Conservation (phyloP, 306 rosid species). For the Sesbania bispinosa region DNA sequence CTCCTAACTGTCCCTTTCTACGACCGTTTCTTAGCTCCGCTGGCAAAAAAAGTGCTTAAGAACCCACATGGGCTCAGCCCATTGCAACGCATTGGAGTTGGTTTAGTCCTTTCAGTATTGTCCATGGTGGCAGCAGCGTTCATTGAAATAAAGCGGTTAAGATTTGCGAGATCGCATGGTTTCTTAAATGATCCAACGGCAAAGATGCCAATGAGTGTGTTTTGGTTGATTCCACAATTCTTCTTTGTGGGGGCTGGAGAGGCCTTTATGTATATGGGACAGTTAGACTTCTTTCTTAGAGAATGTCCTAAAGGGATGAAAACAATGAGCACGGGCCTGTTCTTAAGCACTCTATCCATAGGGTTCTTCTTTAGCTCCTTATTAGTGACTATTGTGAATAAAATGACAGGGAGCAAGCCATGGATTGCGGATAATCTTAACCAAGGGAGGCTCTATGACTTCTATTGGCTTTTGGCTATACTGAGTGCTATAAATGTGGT, state of each 20-base stretch:
- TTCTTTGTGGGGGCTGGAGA: conserved; percentile 81
- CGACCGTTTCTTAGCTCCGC: conserved; percentile 54
- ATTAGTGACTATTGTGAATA: conserved; percentile 63
- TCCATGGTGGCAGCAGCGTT: conserved; percentile 66
- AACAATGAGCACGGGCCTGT: conserved; percentile 87
- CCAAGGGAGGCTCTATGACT: conserved; percentile 74
- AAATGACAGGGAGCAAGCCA: conserved; percentile 51
- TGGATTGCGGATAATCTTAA: conserved; percentile 83
- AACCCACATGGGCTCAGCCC: conserved; percentile 60
- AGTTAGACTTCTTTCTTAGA: conserved; percentile 69
- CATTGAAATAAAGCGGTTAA: conserved; percentile 52
- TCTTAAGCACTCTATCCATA: conserved; percentile 72
- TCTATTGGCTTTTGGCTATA: conserved; percentile 78
- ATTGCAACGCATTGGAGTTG: conserved; percentile 66
- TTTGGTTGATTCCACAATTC: conserved; percentile 80
- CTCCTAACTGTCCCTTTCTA: conserved; percentile 73
- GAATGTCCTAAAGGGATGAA: conserved; percentile 95
- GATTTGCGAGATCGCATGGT: conserved; percentile 35
- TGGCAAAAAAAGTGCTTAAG: conserved; percentile 36
- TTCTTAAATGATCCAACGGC: conserved; percentile 29
- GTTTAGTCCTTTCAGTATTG: conserved; percentile 49
- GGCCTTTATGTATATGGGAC: conserved; percentile 83
- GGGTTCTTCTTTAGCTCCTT: conserved; percentile 78
- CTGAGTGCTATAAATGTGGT: conserved; percentile 63
- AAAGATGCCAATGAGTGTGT: conserved; percentile 52